Evolutionary conservation across 2,329 filamentous ascomycete genomes (phyloP), one percentile per base, ranked within the genome.

Genomic region (Biscogniauxia mediterranea): DNA sequence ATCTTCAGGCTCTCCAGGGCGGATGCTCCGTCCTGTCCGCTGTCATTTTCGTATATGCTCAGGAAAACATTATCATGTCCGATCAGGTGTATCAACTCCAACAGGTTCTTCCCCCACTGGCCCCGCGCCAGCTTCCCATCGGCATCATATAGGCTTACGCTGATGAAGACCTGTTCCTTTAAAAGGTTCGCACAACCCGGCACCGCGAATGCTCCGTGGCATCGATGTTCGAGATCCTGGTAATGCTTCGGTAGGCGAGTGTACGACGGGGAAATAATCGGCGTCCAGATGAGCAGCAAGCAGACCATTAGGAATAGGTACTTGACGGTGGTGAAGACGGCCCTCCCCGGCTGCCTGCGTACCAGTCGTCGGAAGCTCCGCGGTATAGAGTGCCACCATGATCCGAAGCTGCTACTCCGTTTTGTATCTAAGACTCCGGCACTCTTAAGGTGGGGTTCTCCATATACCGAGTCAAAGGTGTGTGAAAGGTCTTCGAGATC

Each of bases 11-110:
- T 73, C 28, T 76, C 69, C 58, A 92, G 76, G 0, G 88, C 86
- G 38, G 76, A 73, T 60, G 79, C 79, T 17, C 85, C 86, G 28
- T 79, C 75, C 1, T 79, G 75, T 1, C 87, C 87, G 32, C 88
- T 84, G 69, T 90, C 85, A 68, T 90, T 89, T 71, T 91, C 89
- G 72, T 91, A 92, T 32, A 93, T 84, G 73, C 88, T 90, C 58
- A 93, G 74, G 70, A 87, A 90, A 1, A 89, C 85, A 68, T 91
- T 89, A 42, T 88, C 78, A 15, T 82, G 80, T 0, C 90, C 90
- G 46, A 93, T 78, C 28, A 90, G 72, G 55, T 89, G 79, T 32
- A 92, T 82, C 58, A 93, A 74, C 20, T 85, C 77, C 50, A 88
- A 70, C 0, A 93, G 71, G 23, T 82, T 80, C 61, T 81, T 72